Conservation (phyloP, 345 rosid genomes). For the Sapria himalayana region DNA sequence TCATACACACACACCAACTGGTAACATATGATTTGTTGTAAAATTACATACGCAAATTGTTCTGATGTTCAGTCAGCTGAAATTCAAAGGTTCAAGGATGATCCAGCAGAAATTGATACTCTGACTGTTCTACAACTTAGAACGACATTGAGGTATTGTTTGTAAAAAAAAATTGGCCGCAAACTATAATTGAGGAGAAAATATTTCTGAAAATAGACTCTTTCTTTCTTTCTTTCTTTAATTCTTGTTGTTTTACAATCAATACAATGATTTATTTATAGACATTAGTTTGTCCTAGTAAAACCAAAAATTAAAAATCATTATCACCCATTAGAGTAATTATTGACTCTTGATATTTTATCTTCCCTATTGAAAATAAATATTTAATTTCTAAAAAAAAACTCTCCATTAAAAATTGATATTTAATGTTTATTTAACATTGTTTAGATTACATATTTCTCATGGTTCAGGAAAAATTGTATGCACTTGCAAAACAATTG, state of each 20-base stretch:
- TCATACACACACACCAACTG: background rate
- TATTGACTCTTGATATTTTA: no score
- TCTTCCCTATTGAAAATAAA: no score
- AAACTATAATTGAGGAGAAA: background rate
- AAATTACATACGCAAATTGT: slow-evolving; percentile 9
- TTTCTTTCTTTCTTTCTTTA: no score
- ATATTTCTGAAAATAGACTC: background rate
- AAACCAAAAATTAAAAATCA: background rate
- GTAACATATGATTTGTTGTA: background rate
- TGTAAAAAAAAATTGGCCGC: background rate
- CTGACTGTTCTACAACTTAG: slow-evolving; percentile 69
- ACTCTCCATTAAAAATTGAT: no score
- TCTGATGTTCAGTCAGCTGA: slow-evolving; percentile 6
- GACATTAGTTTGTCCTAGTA: no score
- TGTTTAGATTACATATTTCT: no score
- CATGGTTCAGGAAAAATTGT: no score
- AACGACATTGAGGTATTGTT: slow-evolving; percentile 31
- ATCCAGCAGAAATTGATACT: slow-evolving; percentile 21
- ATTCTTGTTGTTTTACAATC: no score
- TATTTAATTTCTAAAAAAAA: no score
- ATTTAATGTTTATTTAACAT: no score
- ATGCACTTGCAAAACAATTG: no score
- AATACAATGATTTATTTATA: no score
- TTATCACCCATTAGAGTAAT: background rate
- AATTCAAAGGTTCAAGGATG: slow-evolving; percentile 19